Evolutionary conservation across 192 early-diverging fungal species (phyloP), one percentile per base, ranked within the genome.

Genomic region (Chytriomyces confervae): DNA sequence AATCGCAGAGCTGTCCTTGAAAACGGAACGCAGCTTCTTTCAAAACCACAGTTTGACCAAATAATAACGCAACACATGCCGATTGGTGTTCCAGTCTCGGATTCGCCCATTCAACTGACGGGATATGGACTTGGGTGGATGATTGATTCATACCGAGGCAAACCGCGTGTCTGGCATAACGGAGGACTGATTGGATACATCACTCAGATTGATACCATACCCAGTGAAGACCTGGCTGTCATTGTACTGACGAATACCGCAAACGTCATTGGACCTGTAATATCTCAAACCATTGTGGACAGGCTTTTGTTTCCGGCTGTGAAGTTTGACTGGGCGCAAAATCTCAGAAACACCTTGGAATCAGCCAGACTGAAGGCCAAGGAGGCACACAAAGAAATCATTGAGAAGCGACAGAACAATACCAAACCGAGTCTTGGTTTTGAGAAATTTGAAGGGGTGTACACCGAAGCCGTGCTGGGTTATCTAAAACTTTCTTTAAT

Each of bases 101-200:
- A 29, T 29, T 23, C 13, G 13, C 43, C 16, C 16, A 20, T 66
- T 16, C 20, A 20, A 43, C 64, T 18, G 20, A 66, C 5, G 36
- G 36, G 36, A 36, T 36, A 45, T 18, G 73, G 73, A 0, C 62
- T 75, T 68, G 73, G 73, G 18, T 75, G 53, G 53, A 13, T 44
- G 8, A 36, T 75, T 63, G 53, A 60, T 11, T 75, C 73, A 13
- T 75, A 67, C n/a, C 73, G 73, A 29, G 73, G 73, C 13, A 75
- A 62, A 47, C 61, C n/a, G 9, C 11, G 24, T 46, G 45, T 75
- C 27, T 18, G 18, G 13, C 61, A 75, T 6, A 50, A 61, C 47
- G 73, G 73, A 16, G 60, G 62, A 20, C 7, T 27, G 4, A 29
- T 44, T 20, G 73, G 73, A 60, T 75, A 62, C 45, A 10, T 44